These are phyloP conservation scores for Stephanodiscus minutulus DNA, from an alignment of 108 stramenopile genomes.

Conservation along the genomic window DNA sequence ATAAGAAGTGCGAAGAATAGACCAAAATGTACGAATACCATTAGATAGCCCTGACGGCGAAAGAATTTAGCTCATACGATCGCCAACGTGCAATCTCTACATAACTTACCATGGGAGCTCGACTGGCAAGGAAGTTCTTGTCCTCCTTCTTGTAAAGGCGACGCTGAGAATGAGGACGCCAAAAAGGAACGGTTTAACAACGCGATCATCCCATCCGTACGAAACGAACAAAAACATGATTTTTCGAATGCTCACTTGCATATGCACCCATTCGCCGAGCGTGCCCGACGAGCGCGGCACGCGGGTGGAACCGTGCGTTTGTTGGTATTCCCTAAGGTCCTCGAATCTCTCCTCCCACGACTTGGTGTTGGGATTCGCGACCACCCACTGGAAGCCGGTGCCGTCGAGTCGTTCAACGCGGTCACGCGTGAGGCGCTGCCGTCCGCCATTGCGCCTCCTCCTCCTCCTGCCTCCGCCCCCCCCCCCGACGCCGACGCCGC, in stretches of 20 bases:
- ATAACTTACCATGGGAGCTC: slow-evolving; percentile 13
- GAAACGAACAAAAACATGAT: background rate
- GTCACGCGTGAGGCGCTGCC: slow-evolving; percentile 10
- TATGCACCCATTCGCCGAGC: slow-evolving; percentile 32
- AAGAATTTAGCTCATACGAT: background rate
- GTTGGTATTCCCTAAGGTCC: slow-evolving; percentile 17
- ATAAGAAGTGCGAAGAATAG: background rate
- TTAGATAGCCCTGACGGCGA: too few relatives aligned
- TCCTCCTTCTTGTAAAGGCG: slow-evolving; percentile 23
- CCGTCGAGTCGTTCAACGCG: slow-evolving; percentile 18
- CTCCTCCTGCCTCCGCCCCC: background rate
- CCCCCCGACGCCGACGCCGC: background rate
- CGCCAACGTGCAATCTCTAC: too few relatives aligned
- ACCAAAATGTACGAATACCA: too few relatives aligned
- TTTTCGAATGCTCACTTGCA: slow-evolving; percentile 1
- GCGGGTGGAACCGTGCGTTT: slow-evolving; percentile 16
- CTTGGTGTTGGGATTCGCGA: slow-evolving; percentile 10
- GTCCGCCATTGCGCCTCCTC: slow-evolving; percentile 10
- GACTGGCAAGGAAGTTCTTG: slow-evolving; percentile 22
- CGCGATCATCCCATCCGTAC: too few relatives aligned
- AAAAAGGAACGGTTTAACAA: background rate
- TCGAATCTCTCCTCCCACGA: slow-evolving; percentile 31
- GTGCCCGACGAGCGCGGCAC: slow-evolving; percentile 31
- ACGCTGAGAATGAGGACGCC: slow-evolving; percentile 10
- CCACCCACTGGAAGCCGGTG: slow-evolving; percentile 20